These are phyloP conservation scores for Grammothele lineata DNA, from an alignment of 768 basidiomycete species.

Conservation along the genomic window DNA sequence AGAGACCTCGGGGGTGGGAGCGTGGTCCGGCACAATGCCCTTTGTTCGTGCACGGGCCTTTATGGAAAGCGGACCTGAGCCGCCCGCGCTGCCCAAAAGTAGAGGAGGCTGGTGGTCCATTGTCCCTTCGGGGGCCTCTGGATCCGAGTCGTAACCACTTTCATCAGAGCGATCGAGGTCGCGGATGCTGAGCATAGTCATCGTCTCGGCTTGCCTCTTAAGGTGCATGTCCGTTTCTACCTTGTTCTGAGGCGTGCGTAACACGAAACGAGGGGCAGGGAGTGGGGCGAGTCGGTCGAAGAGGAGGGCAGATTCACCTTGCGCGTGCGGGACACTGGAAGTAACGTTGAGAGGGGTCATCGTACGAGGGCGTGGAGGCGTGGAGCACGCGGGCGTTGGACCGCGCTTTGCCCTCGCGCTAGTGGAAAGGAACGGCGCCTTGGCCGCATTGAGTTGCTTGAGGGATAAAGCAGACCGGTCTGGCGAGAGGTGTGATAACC, in stretches of 20 bases:
- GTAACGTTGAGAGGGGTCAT: slow-evolving; percentile 37
- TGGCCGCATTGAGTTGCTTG: slow-evolving; percentile 26
- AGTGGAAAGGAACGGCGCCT: slow-evolving; percentile 4
- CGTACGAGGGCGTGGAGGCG: slow-evolving; percentile 49
- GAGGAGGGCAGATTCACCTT: slow-evolving; percentile 10
- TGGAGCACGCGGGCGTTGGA: slow-evolving; percentile 45
- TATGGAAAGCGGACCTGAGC: slow-evolving; percentile 13
- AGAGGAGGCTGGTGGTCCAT: slow-evolving; percentile 10
- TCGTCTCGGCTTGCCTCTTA: slow-evolving; percentile 57
- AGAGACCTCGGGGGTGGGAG: slow-evolving; percentile 17
- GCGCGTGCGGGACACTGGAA: slow-evolving; percentile 17
- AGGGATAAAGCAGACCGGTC: slow-evolving; percentile 39
- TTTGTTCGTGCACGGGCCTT: slow-evolving; percentile 7
- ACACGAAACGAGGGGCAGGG: slow-evolving; percentile 44
- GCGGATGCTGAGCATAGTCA: slow-evolving; percentile 57
- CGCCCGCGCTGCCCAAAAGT: slow-evolving; percentile 10
- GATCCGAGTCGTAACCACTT: slow-evolving; percentile 49
- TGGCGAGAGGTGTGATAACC: slow-evolving; percentile 14
- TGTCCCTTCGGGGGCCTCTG: slow-evolving; percentile 21
- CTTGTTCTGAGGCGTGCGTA: slow-evolving; percentile 47
- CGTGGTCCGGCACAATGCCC: slow-evolving; percentile 8
- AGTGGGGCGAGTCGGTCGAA: slow-evolving; percentile 56
- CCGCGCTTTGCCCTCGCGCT: slow-evolving; percentile 60
- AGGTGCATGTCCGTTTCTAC: slow-evolving; percentile 48
- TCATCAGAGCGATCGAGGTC: slow-evolving; percentile 49